Evolutionary conservation across 176 grass and related monocot genomes (phyloP).

Genomic region (Rhynchospora pubera): DNA sequence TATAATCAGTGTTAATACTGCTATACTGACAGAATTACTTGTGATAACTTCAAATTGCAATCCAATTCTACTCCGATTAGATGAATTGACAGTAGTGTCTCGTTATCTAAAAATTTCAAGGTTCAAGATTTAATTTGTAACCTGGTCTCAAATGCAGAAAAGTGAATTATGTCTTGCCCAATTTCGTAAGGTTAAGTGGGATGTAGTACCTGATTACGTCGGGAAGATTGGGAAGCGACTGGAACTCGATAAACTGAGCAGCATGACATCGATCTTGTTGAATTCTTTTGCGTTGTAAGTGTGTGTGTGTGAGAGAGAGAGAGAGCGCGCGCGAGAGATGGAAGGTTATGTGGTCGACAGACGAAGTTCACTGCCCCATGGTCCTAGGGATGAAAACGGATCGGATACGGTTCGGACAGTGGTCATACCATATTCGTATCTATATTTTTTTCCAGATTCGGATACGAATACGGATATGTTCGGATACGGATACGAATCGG

Average conservation of each 20-base stretch:
- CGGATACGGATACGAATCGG: too few relatives aligned
- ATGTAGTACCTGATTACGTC: background rate
- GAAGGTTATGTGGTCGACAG: background rate
- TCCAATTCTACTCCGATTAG: background rate
- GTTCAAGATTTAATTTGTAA: background rate
- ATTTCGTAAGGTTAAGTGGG: background rate
- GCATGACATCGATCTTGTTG: background rate
- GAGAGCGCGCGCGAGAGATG: background rate
- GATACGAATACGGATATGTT: too few relatives aligned
- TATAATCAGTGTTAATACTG: background rate
- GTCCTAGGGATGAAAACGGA: too few relatives aligned
- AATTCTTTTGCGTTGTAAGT: background rate
- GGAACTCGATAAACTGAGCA: constrained; percentile 15
- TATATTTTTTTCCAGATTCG: too few relatives aligned
- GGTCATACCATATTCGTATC: too few relatives aligned
- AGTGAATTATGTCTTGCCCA: background rate
- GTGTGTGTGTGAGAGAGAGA: background rate
- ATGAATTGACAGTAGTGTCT: too few relatives aligned
- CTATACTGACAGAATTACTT: background rate
- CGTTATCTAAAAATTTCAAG: background rate
- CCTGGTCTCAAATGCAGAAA: background rate
- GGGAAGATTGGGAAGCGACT: background rate
- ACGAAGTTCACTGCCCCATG: background rate
- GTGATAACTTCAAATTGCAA: background rate
- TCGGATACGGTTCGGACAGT: too few relatives aligned